These are phyloP conservation scores for Beverwykella pulmonaria DNA, from an alignment of 495 filamentous ascomycete genomes.

Conservation along the genomic window DNA sequence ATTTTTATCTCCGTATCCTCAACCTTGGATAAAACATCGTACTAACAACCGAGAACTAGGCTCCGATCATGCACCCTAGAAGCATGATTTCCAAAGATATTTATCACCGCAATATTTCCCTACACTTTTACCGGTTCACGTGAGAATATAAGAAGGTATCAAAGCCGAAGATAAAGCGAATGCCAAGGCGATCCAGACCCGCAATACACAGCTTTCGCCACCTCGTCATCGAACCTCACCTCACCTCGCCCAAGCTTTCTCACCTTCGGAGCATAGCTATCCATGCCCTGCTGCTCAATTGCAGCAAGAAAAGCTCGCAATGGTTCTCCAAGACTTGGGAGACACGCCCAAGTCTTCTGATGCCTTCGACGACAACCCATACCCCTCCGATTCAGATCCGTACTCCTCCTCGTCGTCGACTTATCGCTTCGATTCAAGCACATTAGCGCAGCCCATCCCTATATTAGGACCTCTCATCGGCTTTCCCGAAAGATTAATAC, in stretches of 20 bases:
- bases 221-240: background rate
- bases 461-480: constrained; percentile 24
- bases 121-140: no score
- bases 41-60: no score
- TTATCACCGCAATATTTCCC: no score
- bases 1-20: no score
- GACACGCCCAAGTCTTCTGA: constrained; percentile 4
- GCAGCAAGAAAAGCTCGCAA: background rate
- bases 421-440: constrained; percentile 10
- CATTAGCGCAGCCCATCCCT: constrained; percentile 25
- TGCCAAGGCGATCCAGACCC: background rate
- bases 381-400: constrained; percentile 13
- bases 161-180: background rate
- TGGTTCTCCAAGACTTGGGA: constrained; percentile 28
- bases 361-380: constrained; percentile 9
- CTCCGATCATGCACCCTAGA: no score
- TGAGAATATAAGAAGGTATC: no score
- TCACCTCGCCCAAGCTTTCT: background rate
- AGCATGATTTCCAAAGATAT: no score
- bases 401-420: background rate
- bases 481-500: constrained; percentile 1
- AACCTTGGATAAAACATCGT: no score
- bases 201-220: constrained; percentile 1
- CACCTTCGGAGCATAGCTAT: background rate
- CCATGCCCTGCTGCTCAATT: background rate